Conservation (phyloP, 73 alveolate genomes). For the Uronychia binucleata region DNA sequence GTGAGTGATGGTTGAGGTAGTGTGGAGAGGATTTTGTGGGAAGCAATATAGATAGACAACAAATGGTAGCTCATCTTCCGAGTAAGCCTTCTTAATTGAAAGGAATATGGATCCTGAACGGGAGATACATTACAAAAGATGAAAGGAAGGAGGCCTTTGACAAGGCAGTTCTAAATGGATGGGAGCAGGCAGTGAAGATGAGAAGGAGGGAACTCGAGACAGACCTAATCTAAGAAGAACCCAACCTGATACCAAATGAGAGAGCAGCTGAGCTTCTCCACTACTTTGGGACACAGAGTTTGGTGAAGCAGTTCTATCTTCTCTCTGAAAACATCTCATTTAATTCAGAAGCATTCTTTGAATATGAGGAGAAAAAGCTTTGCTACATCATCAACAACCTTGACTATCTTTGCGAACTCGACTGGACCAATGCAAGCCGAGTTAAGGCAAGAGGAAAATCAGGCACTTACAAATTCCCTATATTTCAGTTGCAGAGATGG, state of each 20-base stretch:
- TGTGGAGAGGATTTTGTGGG: too few relatives aligned
- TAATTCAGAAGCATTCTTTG: neutral
- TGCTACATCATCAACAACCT: neutral
- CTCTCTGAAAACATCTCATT: neutral
- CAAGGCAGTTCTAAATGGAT: neutral
- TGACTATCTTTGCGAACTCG: slow-evolving; percentile 5
- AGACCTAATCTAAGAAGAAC: neutral
- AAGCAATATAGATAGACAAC: neutral
- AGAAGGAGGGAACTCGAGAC: neutral
- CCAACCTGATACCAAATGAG: neutral
- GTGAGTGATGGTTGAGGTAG: too few relatives aligned
- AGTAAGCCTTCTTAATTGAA: neutral
- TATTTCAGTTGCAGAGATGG: slow-evolving; percentile 8
- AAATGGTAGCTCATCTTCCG: neutral
- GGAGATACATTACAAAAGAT: neutral
- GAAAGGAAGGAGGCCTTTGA: neutral
- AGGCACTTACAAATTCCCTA: slow-evolving; percentile 1
- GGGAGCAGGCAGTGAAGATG: neutral
- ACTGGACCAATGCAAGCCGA: slow-evolving; percentile 5
- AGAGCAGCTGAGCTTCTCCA: neutral
- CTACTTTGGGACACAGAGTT: neutral
- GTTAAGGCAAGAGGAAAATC: neutral
- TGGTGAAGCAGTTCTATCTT: neutral
- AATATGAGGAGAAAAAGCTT: slow-evolving; percentile 3
- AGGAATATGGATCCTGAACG: neutral